Percentiles rank a stretch among this genome's conserved stretches.
Evolutionary conservation across 1,139 yeast genomes (phyloP).

Genomic region (Pneumocystis wakefieldiae): DNA sequence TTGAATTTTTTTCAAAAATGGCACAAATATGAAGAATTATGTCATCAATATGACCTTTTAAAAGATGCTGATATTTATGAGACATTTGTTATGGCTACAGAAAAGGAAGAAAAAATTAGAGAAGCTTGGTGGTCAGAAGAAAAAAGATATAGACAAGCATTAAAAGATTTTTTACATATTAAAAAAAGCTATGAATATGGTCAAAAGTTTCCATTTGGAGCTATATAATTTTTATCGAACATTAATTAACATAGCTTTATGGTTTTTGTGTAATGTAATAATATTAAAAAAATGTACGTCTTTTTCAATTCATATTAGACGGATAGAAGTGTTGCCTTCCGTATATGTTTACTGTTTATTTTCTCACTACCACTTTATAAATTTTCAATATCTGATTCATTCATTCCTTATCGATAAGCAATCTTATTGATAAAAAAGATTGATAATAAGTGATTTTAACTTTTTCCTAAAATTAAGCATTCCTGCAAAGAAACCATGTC

Average conservation of each 20-base stretch:
- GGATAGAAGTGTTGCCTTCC: too few species aligned
- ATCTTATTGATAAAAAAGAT: too few species aligned
- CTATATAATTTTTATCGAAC: not conserved
- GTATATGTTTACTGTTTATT: too few species aligned
- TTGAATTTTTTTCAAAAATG: not conserved
- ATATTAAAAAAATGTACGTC: not conserved
- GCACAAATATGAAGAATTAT: not conserved
- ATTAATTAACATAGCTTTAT: not conserved
- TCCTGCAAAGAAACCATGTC: too few species aligned
- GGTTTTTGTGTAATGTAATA: not conserved
- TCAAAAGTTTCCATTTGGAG: not conserved
- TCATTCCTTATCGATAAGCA: too few species aligned
- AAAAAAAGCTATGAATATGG: not conserved
- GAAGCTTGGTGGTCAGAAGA: not conserved
- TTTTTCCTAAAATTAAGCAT: too few species aligned
- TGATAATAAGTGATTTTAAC: too few species aligned
- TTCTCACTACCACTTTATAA: too few species aligned
- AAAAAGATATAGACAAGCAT: not conserved
- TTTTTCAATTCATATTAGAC: not conserved
- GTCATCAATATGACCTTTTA: not conserved
- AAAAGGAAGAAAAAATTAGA: not conserved
- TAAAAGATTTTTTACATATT: not conserved
- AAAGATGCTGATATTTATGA: not conserved
- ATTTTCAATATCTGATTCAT: not conserved
- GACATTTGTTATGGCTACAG: not conserved